Percentiles rank a stretch among this genome's conserved stretches.
phyloP scores from a whole-genome alignment of 225 moss, liverwort and hornwort genomes.

The Marchantia paleacea region DNA sequence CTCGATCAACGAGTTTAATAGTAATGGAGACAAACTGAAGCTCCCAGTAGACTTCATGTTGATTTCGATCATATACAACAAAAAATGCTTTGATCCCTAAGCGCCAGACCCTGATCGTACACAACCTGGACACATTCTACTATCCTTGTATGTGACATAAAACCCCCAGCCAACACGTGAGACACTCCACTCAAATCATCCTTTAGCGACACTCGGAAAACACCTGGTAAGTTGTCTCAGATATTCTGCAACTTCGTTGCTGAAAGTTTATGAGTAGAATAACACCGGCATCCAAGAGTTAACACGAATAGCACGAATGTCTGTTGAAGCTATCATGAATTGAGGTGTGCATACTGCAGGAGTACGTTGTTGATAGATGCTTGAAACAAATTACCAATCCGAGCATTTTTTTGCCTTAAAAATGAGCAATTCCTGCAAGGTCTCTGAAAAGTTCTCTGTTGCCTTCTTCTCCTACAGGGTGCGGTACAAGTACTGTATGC shows the following conservation, averaged over 20 bases:
- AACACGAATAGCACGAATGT: not conserved
- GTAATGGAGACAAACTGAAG: no score
- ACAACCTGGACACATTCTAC: not conserved
- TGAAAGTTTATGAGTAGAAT: not conserved
- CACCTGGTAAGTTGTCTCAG: no score
- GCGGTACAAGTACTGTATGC: not conserved
- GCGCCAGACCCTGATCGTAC: not conserved
- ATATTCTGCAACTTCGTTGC: not conserved
- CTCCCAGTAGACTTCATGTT: no score
- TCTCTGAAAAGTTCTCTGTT: not conserved
- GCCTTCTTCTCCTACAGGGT: not conserved
- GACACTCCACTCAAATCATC: not conserved
- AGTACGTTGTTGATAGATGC: not conserved
- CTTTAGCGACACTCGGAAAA: not conserved
- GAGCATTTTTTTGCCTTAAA: not conserved
- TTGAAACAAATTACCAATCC: not conserved
- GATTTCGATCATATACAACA: no score
- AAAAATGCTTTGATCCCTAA: no score
- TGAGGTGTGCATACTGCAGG: not conserved
- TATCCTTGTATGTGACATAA: not conserved
- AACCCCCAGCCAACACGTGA: no score
- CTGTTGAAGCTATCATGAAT: not conserved
- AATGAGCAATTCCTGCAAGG: not conserved
- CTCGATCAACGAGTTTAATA: no score
- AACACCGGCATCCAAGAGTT: not conserved